phyloP scores from a whole-genome alignment of 2,329 filamentous ascomycete species.

The Monosporascus sp. region DNA sequence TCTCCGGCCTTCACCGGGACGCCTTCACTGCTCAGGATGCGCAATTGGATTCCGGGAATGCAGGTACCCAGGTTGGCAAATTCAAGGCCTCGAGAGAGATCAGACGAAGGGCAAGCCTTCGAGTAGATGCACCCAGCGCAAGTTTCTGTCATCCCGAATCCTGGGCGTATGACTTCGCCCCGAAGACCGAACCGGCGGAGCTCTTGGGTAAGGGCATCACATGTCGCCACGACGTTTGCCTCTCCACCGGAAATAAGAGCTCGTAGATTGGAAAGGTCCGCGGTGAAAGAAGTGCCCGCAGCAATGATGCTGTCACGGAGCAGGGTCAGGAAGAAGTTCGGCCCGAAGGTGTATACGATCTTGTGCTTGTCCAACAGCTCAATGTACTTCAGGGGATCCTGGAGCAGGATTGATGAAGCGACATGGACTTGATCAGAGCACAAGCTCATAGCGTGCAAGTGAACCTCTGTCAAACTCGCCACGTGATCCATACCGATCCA shows the following conservation, averaged over 20 bases:
- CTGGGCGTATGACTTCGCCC: neutral
- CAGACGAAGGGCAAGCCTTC: neutral
- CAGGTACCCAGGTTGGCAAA: neutral
- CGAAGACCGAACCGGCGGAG: neutral
- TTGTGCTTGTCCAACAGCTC: neutral
- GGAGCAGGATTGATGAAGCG: neutral
- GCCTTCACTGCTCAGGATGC: neutral
- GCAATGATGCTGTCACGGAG: too few species aligned
- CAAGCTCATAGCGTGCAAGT: neutral
- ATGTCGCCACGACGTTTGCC: neutral
- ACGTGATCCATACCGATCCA: neutral
- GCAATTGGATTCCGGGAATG: neutral
- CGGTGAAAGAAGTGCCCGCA: neutral
- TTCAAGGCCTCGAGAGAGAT: neutral
- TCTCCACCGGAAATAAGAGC: neutral
- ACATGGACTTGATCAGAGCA: neutral
- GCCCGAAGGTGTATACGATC: neutral
- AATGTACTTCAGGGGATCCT: neutral
- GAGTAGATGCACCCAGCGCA: neutral
- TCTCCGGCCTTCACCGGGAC: neutral
- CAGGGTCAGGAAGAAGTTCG: neutral
- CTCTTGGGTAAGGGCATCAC: neutral
- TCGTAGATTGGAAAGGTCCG: neutral
- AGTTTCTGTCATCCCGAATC: neutral
- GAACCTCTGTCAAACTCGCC: neutral